phyloP scores from a whole-genome alignment of 1,284 basidiomycete species.

The Puccinia sorghi region DNA sequence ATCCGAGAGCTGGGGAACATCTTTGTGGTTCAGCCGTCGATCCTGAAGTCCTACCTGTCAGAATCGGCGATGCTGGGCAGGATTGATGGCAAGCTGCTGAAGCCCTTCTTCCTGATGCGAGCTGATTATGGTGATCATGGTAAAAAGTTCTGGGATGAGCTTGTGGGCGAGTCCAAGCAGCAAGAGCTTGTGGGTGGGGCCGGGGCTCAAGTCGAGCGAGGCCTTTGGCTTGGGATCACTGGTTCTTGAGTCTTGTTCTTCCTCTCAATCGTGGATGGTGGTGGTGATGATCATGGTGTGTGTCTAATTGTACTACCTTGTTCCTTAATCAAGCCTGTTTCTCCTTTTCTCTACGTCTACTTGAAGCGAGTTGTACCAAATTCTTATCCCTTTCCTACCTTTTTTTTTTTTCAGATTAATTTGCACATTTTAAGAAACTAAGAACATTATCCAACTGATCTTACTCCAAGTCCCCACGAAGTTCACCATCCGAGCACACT shows the following conservation, averaged over 20 bases:
- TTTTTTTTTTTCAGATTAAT: neutral
- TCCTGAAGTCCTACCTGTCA: slow-evolving; percentile 86
- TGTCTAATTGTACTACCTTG: neutral
- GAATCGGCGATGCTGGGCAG: slow-evolving; percentile 80
- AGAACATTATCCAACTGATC: too few relatives aligned
- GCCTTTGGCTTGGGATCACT: slow-evolving; percentile 48
- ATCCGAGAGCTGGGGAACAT: slow-evolving; percentile 95
- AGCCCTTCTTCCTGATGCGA: slow-evolving; percentile 86
- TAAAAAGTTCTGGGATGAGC: slow-evolving; percentile 51
- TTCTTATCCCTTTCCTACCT: neutral
- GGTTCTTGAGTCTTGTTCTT: slow-evolving; percentile 16
- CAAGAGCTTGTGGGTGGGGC: slow-evolving; percentile 9
- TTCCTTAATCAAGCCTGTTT: neutral
- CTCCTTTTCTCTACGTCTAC: neutral
- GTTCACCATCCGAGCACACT: too few relatives aligned
- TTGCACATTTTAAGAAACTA: too few relatives aligned
- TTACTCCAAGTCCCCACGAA: too few relatives aligned
- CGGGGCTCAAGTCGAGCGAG: slow-evolving; percentile 22
- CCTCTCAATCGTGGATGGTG: neutral
- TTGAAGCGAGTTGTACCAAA: slow-evolving; percentile 6
- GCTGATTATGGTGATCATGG: slow-evolving; percentile 68
- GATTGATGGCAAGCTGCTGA: slow-evolving; percentile 81
- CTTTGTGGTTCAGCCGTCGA: slow-evolving; percentile 90
- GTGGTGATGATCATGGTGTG: neutral
- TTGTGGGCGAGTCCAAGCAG: slow-evolving; percentile 36